Evolutionary conservation across 140 eudicot species (phyloP).

Genomic region (Anethum foeniculum): DNA sequence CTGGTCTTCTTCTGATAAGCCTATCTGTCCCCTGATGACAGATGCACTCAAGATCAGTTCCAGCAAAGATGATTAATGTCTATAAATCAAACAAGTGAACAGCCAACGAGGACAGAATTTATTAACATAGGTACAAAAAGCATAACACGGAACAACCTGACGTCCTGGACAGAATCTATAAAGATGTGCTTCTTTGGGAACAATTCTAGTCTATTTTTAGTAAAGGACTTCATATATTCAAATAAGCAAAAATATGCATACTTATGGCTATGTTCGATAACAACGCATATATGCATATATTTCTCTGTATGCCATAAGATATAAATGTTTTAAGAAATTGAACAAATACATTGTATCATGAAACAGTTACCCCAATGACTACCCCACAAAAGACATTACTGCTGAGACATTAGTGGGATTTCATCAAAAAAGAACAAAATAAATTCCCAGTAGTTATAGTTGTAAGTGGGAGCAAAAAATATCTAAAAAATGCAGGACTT

Average conservation of each 20-base stretch:
- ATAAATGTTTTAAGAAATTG: not conserved
- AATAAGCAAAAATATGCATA: not conserved
- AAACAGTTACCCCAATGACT: not conserved
- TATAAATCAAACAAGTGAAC: not conserved
- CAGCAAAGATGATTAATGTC: constrained; percentile 1
- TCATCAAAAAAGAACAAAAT: not conserved
- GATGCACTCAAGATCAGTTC: constrained; percentile 2
- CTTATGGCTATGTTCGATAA: not conserved
- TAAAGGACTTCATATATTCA: not conserved
- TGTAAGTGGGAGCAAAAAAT: not conserved
- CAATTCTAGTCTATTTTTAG: not conserved
- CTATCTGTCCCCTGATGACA: constrained; percentile 88
- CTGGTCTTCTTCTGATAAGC: constrained; percentile 91
- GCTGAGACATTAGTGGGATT: not conserved
- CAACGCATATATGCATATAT: not conserved
- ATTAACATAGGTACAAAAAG: not conserved
- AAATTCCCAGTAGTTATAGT: not conserved
- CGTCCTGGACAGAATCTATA: not conserved
- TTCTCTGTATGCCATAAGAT: not conserved
- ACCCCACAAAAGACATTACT: not conserved
- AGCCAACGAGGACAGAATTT: not conserved
- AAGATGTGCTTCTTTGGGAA: not conserved
- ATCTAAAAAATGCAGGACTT: not conserved
- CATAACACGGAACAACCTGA: not conserved
- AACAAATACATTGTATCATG: not conserved